These are phyloP conservation scores for Podila verticillata DNA, from an alignment of 192 early-diverging fungal genomes.

Conservation along the genomic window DNA sequence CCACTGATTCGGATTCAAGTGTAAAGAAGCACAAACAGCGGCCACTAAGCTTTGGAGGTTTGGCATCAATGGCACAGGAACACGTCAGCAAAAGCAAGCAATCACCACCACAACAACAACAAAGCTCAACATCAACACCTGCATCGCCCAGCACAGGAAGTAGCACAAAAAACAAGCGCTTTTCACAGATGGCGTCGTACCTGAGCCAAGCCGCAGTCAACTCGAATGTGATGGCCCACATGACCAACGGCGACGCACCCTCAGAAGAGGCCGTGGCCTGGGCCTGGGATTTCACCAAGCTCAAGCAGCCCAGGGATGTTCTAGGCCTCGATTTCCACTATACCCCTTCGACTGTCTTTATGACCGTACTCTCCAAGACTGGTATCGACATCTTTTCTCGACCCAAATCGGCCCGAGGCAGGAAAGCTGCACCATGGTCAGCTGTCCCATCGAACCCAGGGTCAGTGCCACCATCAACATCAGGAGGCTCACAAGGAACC, in stretches of 20 bases:
- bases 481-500: neutral
- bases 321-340: conserved; percentile 42
- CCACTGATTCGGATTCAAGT: neutral
- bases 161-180: conserved; percentile 18
- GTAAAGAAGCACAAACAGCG: conserved; percentile 31
- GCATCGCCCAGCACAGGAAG: conserved; percentile 10
- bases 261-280: conserved; percentile 23
- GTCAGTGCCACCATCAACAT: neutral
- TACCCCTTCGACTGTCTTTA: conserved; percentile 29
- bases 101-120: neutral
- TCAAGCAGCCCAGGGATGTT: conserved; percentile 46
- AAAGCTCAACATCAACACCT: conserved; percentile 6
- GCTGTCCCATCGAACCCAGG: neutral
- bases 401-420: conserved; percentile 17
- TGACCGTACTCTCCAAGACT: conserved; percentile 42
- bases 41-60: conserved; percentile 39
- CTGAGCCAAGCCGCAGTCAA: conserved; percentile 40
- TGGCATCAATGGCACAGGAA: conserved; percentile 41
- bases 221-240: conserved; percentile 24
- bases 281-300: conserved; percentile 42
- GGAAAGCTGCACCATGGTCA: neutral
- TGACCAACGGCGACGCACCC: conserved; percentile 12
- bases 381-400: conserved; percentile 41
- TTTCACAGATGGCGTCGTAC: conserved; percentile 38
- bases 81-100: conserved; percentile 33